Evolutionary conservation across 1,139 yeast species (phyloP).

Genomic region (Yamadazyma mexicana): DNA sequence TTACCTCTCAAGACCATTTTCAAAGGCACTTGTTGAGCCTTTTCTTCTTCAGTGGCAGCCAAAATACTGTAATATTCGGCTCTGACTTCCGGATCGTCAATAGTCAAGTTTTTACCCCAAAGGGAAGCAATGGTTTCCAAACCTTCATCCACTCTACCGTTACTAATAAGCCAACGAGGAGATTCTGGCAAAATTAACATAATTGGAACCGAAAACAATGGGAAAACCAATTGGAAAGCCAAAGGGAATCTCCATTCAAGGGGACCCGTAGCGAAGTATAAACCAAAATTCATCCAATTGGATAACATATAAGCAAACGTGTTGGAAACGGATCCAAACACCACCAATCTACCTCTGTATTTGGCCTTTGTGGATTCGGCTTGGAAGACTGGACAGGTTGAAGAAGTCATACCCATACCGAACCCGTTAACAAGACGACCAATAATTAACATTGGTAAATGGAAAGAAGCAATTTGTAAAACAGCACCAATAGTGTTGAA

Average conservation of each 20-base stretch:
- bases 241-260: slow-evolving; percentile 29
- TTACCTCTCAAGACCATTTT: slow-evolving; percentile 13
- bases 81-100: slow-evolving; percentile 11
- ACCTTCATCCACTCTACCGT: slow-evolving; percentile 17
- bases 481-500: slow-evolving; percentile 27
- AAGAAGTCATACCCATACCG: slow-evolving; percentile 30
- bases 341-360: slow-evolving; percentile 32
- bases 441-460: slow-evolving; percentile 24
- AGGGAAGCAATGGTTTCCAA: slow-evolving; percentile 14
- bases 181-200: slow-evolving; percentile 41
- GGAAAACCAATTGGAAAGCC: slow-evolving; percentile 31
- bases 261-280: slow-evolving; percentile 19
- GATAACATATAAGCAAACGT: slow-evolving; percentile 25
- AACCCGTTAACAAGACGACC: slow-evolving; percentile 41
- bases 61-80: slow-evolving; percentile 16
- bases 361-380: slow-evolving; percentile 33
- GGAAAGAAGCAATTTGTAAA: slow-evolving; percentile 24
- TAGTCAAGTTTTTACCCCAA: slow-evolving; percentile 13
- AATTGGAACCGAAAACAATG: slow-evolving; percentile 19
- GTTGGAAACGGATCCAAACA: slow-evolving; percentile 30
- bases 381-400: slow-evolving; percentile 31
- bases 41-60: slow-evolving; percentile 17
- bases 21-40: slow-evolving; percentile 11
- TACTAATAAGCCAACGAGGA: slow-evolving; percentile 40
- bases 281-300: slow-evolving; percentile 25